Percentiles rank a stretch among this genome's conserved stretches.
phyloP scores from a whole-genome alignment of 2,329 filamentous ascomycete species.

The Botryotinia narcissicola region DNA sequence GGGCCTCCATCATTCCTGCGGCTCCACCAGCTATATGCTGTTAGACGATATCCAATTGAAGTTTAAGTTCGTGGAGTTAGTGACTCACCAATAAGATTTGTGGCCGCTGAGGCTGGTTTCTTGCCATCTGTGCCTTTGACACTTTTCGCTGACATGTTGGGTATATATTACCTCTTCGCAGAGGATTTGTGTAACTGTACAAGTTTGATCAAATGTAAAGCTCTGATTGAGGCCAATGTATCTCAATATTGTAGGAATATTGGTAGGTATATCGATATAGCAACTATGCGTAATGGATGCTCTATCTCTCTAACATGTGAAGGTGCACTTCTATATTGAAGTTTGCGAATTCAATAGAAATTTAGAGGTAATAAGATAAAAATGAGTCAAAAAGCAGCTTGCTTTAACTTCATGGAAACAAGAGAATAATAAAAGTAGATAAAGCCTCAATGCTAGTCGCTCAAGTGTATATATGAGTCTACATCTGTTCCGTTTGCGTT shows the following conservation, averaged over 20 bases:
- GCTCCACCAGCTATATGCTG: conserved; percentile 74
- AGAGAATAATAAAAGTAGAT: neutral
- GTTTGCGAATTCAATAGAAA: neutral
- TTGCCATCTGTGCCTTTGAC: conserved; percentile 58
- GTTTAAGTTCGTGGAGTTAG: neutral
- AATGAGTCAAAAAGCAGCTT: conserved; percentile 5
- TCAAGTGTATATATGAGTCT: conserved; percentile 15
- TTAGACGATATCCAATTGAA: conserved; percentile 25
- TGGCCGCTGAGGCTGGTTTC: conserved; percentile 79
- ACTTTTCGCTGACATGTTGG: conserved; percentile 58
- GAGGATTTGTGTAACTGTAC: neutral
- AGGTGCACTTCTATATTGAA: neutral
- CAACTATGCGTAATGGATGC: neutral
- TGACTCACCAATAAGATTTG: conserved; percentile 78
- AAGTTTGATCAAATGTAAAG: neutral
- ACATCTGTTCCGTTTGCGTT: conserved; percentile 7
- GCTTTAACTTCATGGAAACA: neutral
- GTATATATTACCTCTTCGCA: neutral
- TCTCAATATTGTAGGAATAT: neutral
- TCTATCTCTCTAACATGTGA: conserved; percentile 1
- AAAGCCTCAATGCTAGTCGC: neutral
- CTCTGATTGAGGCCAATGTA: neutral
- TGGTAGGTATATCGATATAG: neutral
- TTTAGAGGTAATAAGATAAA: neutral
- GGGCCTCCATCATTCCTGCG: conserved; percentile 98